Evolutionary conservation across 2,329 filamentous ascomycete species (phyloP), one percentile per base, ranked within the genome.

Genomic region (Claviceps purpurea): DNA sequence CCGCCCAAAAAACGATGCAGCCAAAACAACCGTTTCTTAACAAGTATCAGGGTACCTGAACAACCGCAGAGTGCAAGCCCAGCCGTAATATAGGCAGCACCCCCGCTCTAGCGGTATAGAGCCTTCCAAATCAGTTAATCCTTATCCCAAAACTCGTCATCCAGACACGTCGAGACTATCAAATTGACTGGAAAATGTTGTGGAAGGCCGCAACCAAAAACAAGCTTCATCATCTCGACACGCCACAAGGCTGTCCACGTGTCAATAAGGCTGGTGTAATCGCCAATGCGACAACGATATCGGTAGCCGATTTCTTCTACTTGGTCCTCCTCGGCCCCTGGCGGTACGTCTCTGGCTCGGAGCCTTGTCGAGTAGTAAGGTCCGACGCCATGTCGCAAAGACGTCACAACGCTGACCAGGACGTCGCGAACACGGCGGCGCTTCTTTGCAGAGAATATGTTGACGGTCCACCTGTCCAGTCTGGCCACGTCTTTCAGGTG

Each of bases 351-450:
- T 66, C 66, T 5, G 66, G 66, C 52, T 68, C 39, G 61, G 58
- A 68, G 52, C 1, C 76, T 73, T 1, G 71, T 76, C 6, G 76
- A 77, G 58, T 78, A 80, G 38, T 70, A 73, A 0, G 77, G 77
- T 0, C 77, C 77, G 42, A 75, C 74, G 42, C 75, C 73, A 2
- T 70, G 70, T 60, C 79, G 75, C 2, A 79, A 67, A 1, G 76
- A 79, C 0, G 74, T 78, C 44, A 76, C 68, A 47, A 79, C 73
- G 59, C 75, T 78, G 45, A 65, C 64, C 39, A 79, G 73, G 20
- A 66, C 71, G 30, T 72, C 67, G 38, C 76, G 73, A 18, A 78
- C 63, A 34, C 73, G 68, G 24, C 70, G 69, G 14, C 75, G 70
- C 43, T 73, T 67, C 55, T 71, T 73, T 52, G 74, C 74, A 14